These are phyloP conservation scores for Clathrus columnatus DNA, from an alignment of 768 basidiomycete species.

Conservation along the genomic window DNA sequence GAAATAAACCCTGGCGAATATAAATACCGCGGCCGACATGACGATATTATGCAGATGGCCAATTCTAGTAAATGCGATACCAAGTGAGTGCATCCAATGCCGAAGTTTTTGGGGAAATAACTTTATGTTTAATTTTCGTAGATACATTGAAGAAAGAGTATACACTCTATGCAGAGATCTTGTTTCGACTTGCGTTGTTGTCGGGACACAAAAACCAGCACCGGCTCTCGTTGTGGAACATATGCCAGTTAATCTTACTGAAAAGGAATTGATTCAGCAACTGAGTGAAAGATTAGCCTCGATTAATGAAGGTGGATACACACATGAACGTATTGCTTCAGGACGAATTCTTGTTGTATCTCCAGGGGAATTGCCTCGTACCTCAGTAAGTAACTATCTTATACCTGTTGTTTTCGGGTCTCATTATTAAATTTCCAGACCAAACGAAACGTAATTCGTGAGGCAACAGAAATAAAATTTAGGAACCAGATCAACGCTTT, in stretches of 20 bases:
- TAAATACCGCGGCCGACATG: constrained; percentile 61
- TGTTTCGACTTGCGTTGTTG: not conserved
- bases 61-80: not conserved
- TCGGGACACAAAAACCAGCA: not conserved
- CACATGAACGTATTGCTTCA: not conserved
- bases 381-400: not conserved
- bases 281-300: not conserved
- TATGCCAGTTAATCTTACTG: not conserved
- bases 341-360: not conserved
- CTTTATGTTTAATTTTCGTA: not conserved
- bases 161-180: not conserved
- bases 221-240: not conserved
- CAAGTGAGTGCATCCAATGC: not conserved
- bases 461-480: not conserved
- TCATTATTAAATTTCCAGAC: not conserved
- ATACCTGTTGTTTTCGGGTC: not conserved
- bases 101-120: not conserved
- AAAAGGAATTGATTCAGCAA: not conserved
- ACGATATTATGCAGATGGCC: constrained; percentile 71
- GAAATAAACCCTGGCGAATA: constrained; percentile 51
- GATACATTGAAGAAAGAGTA: not conserved
- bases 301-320: not conserved
- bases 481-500: not conserved
- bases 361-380: not conserved
- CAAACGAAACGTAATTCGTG: not conserved